Percentiles rank a stretch among this genome's conserved stretches.
These are phyloP conservation scores for Fusarium circinatum DNA, from an alignment of 2,329 filamentous ascomycete genomes.

Conservation along the genomic window DNA sequence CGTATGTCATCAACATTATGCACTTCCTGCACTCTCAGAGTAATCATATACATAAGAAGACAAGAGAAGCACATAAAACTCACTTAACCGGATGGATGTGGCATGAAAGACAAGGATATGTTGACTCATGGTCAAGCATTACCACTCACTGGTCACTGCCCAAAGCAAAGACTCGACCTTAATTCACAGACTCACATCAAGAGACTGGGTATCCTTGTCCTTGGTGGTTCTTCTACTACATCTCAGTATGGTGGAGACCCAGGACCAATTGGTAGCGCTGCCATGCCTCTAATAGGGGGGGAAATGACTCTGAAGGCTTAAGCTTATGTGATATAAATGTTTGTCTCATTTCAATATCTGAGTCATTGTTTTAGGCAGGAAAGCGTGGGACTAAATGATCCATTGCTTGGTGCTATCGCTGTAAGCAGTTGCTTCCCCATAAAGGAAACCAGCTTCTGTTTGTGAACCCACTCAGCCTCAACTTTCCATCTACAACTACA, in stretches of 20 bases:
- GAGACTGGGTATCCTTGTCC: not conserved
- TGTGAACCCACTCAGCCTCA: slow-evolving; percentile 22
- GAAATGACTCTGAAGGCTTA: not conserved
- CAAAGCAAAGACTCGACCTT: not conserved
- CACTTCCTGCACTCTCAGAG: not conserved
- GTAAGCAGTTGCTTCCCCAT: not conserved
- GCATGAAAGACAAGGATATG: not conserved
- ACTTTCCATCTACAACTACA: slow-evolving; percentile 29
- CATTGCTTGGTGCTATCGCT: not conserved
- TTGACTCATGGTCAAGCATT: not conserved
- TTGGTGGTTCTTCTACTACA: not conserved
- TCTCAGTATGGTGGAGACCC: not conserved
- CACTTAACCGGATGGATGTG: not conserved
- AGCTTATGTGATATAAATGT: not conserved
- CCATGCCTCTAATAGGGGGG: not conserved
- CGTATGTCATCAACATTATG: not conserved
- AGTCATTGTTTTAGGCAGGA: slow-evolving; percentile 2
- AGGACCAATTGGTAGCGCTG: not conserved
- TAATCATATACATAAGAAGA: not conserved
- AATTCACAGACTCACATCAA: not conserved
- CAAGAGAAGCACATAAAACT: not conserved
- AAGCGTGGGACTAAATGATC: not conserved
- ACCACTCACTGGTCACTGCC: not conserved
- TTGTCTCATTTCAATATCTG: not conserved
- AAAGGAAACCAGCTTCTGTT: slow-evolving; percentile 17